A percentile compares a stretch with the other conserved stretches of the same genome.
phyloP scores from a whole-genome alignment of 2,329 filamentous ascomycete species.

The Penicillium fuscoglaucum region DNA sequence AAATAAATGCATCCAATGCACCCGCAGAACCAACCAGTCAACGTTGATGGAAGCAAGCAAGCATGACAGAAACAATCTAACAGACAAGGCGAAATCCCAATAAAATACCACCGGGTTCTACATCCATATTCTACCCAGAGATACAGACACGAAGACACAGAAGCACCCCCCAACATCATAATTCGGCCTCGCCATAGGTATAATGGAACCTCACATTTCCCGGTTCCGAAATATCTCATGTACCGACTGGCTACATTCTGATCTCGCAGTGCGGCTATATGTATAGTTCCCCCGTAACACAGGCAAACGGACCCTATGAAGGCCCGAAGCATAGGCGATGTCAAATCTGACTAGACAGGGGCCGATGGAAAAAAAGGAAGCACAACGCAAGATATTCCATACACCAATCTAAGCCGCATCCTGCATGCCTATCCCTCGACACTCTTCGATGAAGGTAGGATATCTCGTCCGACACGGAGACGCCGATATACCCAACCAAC shows the following conservation, averaged over 20 bases:
- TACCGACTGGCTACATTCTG: background rate
- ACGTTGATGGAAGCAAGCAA: background rate
- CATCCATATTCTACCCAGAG: background rate
- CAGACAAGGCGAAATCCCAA: background rate
- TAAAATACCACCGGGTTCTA: background rate
- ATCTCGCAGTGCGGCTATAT: background rate
- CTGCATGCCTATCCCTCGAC: too few relatives aligned
- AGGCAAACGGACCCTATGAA: constrained; percentile 4
- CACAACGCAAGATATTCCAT: background rate
- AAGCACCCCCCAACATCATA: background rate
- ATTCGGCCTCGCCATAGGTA: background rate
- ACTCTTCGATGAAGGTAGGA: background rate
- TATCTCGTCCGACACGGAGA: constrained; percentile 2
- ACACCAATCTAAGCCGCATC: background rate
- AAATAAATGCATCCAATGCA: background rate
- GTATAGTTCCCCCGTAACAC: constrained; percentile 1
- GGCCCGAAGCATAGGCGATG: constrained; percentile 4
- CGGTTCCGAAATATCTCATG: background rate
- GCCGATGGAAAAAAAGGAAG: background rate
- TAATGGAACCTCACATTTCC: background rate
- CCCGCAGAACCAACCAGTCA: background rate
- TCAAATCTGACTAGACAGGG: background rate
- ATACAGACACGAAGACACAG: background rate
- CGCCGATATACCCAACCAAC: background rate
- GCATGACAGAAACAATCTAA: background rate